Percentiles rank a stretch among this genome's conserved stretches.
Conservation (phyloP, 768 basidiomycete species). For the Suillus decipiens region DNA sequence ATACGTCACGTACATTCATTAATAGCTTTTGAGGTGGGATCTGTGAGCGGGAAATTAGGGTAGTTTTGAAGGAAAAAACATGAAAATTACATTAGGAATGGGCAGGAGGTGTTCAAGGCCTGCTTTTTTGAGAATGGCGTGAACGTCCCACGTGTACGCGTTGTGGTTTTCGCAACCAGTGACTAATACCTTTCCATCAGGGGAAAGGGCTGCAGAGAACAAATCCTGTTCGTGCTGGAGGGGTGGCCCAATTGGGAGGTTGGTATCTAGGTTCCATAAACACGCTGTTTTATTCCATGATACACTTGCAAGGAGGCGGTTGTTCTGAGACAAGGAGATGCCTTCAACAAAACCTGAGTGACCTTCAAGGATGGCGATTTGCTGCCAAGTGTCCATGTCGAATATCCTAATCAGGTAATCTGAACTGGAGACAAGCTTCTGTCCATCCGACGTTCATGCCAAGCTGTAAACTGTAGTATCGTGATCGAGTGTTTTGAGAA, state of each 20-base stretch:
- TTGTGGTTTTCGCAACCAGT: not conserved
- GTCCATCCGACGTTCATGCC: not conserved
- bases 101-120: not conserved
- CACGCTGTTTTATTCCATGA: not conserved
- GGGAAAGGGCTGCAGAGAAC: not conserved
- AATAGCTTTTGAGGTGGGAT: too few species aligned
- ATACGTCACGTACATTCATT: too few species aligned
- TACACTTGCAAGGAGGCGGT: not conserved
- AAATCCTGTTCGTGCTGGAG: not conserved
- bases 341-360: not conserved
- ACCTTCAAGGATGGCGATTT: not conserved
- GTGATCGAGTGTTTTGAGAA: not conserved
- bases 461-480: not conserved
- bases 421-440: not conserved
- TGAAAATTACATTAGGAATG: too few species aligned
- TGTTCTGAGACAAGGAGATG: not conserved
- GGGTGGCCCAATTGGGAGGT: not conserved
- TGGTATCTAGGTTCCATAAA: not conserved
- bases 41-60: too few species aligned
- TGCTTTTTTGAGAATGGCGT: not conserved
- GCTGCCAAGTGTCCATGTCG: not conserved
- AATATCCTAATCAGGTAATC: not conserved
- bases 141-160: not conserved
- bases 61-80: too few species aligned
- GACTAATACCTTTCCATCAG: not conserved